Base-by-base conservation (phyloP, 2,329 filamentous ascomycete genomes). In the Neonectria neomacrospora region DNA sequence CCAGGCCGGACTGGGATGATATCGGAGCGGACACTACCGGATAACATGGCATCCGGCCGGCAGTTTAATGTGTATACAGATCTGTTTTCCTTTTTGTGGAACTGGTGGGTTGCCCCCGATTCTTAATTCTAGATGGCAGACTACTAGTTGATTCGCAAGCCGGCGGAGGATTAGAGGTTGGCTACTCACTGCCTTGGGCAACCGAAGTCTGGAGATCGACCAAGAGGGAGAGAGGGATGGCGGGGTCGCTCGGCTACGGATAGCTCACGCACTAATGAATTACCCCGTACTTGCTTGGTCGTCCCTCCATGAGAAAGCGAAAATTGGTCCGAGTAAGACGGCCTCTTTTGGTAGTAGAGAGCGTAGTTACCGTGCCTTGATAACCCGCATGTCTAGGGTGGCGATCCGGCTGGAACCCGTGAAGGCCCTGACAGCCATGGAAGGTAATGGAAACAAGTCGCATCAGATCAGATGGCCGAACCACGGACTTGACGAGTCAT, bases 391-490 rank as follows among this genome's bases (percentile, higher is more conserved):
- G 37, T 30, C 32, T 37, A 6, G 41, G 37, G 48, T 14, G 50
- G 56, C 41, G 44, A 58, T 47, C 51, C 52, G 28, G 28, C 28
- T 30, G 1, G 14, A 14, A 14, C 14, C 5, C 5, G 34, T 2
- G 34, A 56, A 42, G 54, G 37, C 32, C n/a, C n/a, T n/a, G n/a
- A 50, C n/a, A 16, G 14, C 42, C 30, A 50, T 23, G 32, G 42
- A 57, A 57, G 54, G 20, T 44, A 26, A 48, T 57, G 44, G 54
- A 47, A 47, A 47, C 11, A 6, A 2, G 5, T 23, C 10, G 42
- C 20, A 10, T 26, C 42, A 23, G 42, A 10, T 26, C 42, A 23
- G 20, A 6, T 20, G 20, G 22, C 42, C 42, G 20, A 47, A 47
- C 11, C 37, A 20, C n/a, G n/a, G 37, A 41, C 37, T 20, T 20